Base-by-base conservation (phyloP, 164 flowering plant genomes). In the Annona cherimola region DNA sequence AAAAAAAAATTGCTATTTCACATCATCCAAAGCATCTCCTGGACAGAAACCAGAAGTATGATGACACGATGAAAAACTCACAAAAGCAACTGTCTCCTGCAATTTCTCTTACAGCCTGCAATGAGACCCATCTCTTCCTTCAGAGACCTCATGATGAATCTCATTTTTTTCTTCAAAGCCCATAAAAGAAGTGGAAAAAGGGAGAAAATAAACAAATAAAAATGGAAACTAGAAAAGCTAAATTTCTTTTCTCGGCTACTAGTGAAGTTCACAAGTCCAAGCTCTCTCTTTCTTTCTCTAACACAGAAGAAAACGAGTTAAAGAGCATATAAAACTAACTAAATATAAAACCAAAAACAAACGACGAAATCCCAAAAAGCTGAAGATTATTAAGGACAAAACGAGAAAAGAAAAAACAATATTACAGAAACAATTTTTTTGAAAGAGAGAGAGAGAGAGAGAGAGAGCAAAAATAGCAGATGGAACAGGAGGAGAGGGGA, bases 401-500 rank as follows among this genome's bases (percentile, higher is more conserved):
- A 20, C 69, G 26, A 66, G 26, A 63, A 12, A 50, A 73, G 63
- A 76, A 70, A 69, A 69, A 67, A 68, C 61, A 75, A 71, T 19
- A 67, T 68, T 68, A 72, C 68, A 63, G 71, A 69, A 68, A 67
- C 71, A 72, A 26, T 67, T 41, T 40, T 57, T 54, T 42, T n/a
- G 70, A 55, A 50, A 50, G 63, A 60, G 66, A 78, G 16, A 54
- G 43, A 66, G 41, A 78, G 42, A 60, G 68, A 70, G 63, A 46
- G 45, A 63, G 73, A 61, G 63, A 72, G 68, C 71, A 54, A 70
- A 59, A 61, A 8, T 50, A 8, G 8, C 14, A 8, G 8, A 8
- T 50, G 68, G 19, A 73, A 67, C 76, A 70, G 70, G 67, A 72
- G 73, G 66, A 79, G 74, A 43, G 69, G 73, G 66, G 74, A 73